phyloP scores from a whole-genome alignment of 306 rosid genomes.

The Castanea mollissima region DNA sequence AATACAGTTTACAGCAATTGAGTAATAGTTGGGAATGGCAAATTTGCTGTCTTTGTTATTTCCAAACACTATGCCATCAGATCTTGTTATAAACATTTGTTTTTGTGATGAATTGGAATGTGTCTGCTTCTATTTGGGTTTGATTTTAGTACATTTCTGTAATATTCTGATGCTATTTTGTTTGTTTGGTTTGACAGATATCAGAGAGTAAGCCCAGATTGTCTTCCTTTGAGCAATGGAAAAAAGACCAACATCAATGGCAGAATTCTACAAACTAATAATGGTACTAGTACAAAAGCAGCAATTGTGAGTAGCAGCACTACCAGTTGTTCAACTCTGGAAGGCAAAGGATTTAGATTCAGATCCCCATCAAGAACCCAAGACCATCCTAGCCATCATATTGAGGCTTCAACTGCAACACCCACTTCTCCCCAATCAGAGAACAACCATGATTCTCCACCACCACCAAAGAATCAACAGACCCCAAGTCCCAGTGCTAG shows the following conservation, averaged over 20 bases:
- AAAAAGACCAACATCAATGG: conserved; percentile 36
- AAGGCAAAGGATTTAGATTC: conserved; percentile 45
- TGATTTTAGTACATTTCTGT: too few species aligned
- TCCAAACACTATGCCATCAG: not conserved
- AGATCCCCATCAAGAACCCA: conserved; percentile 32
- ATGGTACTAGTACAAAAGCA: not conserved
- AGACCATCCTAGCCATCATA: conserved; percentile 1
- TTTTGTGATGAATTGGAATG: too few species aligned
- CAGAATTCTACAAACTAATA: conserved; percentile 1
- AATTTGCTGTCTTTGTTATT: not conserved
- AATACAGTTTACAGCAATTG: not conserved
- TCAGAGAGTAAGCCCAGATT: conserved; percentile 46
- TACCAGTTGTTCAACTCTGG: conserved; percentile 19
- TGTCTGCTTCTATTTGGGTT: too few species aligned
- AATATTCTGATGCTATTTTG: too few species aligned
- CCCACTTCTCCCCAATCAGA: conserved; percentile 19
- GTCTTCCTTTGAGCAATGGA: conserved; percentile 37
- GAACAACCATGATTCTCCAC: conserved; percentile 17
- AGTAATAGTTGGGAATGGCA: not conserved
- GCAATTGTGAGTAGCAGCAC: conserved; percentile 10
- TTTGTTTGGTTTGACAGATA: conserved; percentile 25
- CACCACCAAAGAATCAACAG: conserved; percentile 15
- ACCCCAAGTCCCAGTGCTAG: conserved; percentile 33
- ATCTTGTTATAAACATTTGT: not conserved
- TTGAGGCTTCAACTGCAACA: conserved; percentile 2